Evolutionary conservation across 2,329 filamentous ascomycete species (phyloP).

Genomic region (Fusarium beomiforme): DNA sequence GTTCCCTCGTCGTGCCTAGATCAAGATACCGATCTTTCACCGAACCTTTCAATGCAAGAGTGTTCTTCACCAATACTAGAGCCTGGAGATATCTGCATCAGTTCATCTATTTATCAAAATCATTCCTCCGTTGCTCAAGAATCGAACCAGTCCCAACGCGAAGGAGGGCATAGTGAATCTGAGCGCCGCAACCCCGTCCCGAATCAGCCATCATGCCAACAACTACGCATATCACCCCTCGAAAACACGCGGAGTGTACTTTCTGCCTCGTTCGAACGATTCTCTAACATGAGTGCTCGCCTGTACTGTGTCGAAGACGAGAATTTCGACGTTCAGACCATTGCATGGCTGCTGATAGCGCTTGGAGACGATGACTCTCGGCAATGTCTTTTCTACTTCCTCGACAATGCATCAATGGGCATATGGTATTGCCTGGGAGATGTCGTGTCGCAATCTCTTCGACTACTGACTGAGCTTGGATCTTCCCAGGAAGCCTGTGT

Average conservation of each 20-base stretch:
- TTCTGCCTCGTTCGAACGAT: not conserved
- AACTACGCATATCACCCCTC: not conserved
- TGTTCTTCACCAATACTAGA: too few species aligned
- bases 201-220: not conserved
- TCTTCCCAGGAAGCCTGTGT: not conserved
- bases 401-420: not conserved
- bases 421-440: not conserved
- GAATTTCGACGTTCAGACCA: rapidly evolving
- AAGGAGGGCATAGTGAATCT: not conserved
- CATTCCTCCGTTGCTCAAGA: not conserved
- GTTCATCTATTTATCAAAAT: not conserved
- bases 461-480: not conserved
- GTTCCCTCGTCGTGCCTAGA: too few species aligned
- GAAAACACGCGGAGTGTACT: not conserved
- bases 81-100: too few species aligned
- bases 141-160: not conserved
- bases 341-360: not conserved
- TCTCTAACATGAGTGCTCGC: not conserved
- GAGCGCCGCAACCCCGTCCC: not conserved
- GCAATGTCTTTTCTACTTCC: not conserved
- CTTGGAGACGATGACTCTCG: not conserved
- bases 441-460: not conserved
- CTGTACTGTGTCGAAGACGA: not conserved
- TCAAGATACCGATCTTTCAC: not conserved
- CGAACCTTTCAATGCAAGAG: not conserved